These are phyloP conservation scores for Acorus gramineus DNA, from an alignment of 106 monocot genomes.

Conservation along the genomic window DNA sequence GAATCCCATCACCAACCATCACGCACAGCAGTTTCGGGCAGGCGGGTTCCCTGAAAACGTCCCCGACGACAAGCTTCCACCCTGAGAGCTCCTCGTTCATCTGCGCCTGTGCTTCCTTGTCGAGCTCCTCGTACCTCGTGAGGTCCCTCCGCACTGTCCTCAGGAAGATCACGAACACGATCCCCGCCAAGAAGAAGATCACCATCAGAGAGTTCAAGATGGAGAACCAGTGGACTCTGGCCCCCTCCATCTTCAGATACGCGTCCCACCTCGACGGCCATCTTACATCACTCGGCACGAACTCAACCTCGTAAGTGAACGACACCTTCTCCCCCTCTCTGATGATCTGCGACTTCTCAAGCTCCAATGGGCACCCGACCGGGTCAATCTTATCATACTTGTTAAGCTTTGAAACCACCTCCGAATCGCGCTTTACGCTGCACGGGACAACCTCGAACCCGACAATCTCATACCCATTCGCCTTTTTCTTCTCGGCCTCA, in stretches of 20 bases:
- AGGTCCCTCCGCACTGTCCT: slow-evolving; percentile 59
- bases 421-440: slow-evolving; percentile 45
- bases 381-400: slow-evolving; percentile 35
- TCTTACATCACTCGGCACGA: slow-evolving; percentile 40
- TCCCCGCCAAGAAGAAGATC: slow-evolving; percentile 57
- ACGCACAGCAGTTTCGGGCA: slow-evolving; percentile 48
- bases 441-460: slow-evolving; percentile 59
- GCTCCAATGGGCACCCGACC: slow-evolving; percentile 28
- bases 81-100: slow-evolving; percentile 65
- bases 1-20: slow-evolving; percentile 63
- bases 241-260: slow-evolving; percentile 61
- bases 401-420: slow-evolving; percentile 24
- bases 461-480: slow-evolving; percentile 48
- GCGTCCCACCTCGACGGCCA: slow-evolving; percentile 77
- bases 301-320: slow-evolving; percentile 59
- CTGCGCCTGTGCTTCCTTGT: slow-evolving; percentile 54
- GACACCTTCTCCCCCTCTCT: slow-evolving; percentile 40
- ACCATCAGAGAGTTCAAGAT: slow-evolving; percentile 72
- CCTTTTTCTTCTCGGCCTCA: slow-evolving; percentile 32
- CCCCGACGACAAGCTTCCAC: slow-evolving; percentile 65
- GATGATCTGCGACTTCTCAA: slow-evolving; percentile 39
- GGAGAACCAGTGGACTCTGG: slow-evolving; percentile 61
- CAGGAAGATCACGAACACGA: slow-evolving; percentile 58
- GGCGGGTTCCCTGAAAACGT: slow-evolving; percentile 63
- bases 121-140: slow-evolving; percentile 52